Evolutionary conservation across 2,329 filamentous ascomycete species (phyloP).

Genomic region (Dichotomopilus funicola): DNA sequence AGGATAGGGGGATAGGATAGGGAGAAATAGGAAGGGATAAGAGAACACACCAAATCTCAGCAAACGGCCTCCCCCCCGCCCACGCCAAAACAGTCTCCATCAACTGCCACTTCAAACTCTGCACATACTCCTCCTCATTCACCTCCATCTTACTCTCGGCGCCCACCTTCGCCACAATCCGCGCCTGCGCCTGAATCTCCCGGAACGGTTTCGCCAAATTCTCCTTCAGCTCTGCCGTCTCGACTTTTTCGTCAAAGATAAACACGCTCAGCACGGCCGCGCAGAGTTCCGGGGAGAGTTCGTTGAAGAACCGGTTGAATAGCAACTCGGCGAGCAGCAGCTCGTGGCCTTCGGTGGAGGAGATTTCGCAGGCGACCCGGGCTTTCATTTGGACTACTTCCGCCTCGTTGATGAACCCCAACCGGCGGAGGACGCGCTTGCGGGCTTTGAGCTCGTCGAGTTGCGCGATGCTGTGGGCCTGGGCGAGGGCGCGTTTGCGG

Average conservation of each 20-base stretch:
- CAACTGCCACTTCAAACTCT: conserved; percentile 84
- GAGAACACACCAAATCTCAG: conserved; percentile 79
- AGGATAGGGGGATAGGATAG: not conserved
- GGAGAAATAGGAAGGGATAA: not conserved
- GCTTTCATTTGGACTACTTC: conserved; percentile 97
- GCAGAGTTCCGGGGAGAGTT: conserved; percentile 78
- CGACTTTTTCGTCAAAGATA: conserved; percentile 94
- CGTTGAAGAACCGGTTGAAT: conserved; percentile 98
- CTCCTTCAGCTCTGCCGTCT: conserved; percentile 70
- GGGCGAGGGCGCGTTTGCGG: conserved; percentile 78
- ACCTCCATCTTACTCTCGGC: conserved; percentile 88
- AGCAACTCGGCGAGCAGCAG: conserved; percentile 86
- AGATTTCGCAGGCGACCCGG: conserved; percentile 95
- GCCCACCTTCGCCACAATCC: conserved; percentile 85
- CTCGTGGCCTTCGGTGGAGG: conserved; percentile 83
- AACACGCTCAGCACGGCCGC: conserved; percentile 87
- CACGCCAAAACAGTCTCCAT: conserved; percentile 96
- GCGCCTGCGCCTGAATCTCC: conserved; percentile 80
- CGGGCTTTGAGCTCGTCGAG: conserved; percentile 93
- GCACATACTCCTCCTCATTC: conserved; percentile 92
- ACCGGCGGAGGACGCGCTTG: conserved; percentile 86
- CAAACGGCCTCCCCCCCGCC: conserved; percentile 84
- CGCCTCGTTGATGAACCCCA: conserved; percentile 91
- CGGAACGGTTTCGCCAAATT: conserved; percentile 79
- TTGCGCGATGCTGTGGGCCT: conserved; percentile 82